Evolutionary conservation across 345 rosid genomes (phyloP).

Genomic region (Leavenworthia alabamica): DNA sequence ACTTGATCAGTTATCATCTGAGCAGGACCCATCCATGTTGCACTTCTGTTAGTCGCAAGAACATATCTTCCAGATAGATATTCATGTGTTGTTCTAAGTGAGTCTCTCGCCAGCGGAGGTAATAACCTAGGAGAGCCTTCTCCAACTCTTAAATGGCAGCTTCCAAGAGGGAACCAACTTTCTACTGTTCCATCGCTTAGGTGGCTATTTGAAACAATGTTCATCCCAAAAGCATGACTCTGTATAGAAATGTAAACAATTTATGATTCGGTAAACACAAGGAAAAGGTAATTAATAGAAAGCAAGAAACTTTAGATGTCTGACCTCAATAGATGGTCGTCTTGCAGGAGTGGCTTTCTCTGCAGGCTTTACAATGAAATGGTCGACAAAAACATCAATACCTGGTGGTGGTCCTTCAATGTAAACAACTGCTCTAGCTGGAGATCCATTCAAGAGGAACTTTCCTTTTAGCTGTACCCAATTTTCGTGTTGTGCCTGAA

Average conservation of each 20-base stretch:
- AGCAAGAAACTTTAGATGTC: not conserved
- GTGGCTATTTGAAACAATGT: conserved; percentile 64
- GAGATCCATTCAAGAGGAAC: conserved; percentile 79
- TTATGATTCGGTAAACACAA: not conserved
- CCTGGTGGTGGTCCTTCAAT: conserved; percentile 94
- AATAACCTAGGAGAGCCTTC: conserved; percentile 74
- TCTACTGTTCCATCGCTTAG: conserved; percentile 43
- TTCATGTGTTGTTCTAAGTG: conserved; percentile 53
- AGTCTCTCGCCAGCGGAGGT: conserved; percentile 78
- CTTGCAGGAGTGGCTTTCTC: conserved; percentile 53
- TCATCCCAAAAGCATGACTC: conserved; percentile 70
- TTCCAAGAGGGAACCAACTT: conserved; percentile 93
- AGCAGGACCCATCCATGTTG: conserved; percentile 97
- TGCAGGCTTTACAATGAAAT: conserved; percentile 65
- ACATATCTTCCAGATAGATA: conserved; percentile 73
- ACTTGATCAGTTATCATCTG: conserved; percentile 78
- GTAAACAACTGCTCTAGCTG: conserved; percentile 65
- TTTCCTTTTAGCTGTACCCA: conserved; percentile 78
- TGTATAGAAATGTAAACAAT: conserved; percentile 18
- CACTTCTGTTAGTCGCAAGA: conserved; percentile 63
- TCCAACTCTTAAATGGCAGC: conserved; percentile 55
- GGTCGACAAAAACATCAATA: conserved; percentile 71
- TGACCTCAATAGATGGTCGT: conserved; percentile 67
- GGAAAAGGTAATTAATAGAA: not conserved
- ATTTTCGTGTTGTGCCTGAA: conserved; percentile 67